Evolutionary conservation across 345 rosid species (phyloP).

Genomic region (Lepidium sativum): DNA sequence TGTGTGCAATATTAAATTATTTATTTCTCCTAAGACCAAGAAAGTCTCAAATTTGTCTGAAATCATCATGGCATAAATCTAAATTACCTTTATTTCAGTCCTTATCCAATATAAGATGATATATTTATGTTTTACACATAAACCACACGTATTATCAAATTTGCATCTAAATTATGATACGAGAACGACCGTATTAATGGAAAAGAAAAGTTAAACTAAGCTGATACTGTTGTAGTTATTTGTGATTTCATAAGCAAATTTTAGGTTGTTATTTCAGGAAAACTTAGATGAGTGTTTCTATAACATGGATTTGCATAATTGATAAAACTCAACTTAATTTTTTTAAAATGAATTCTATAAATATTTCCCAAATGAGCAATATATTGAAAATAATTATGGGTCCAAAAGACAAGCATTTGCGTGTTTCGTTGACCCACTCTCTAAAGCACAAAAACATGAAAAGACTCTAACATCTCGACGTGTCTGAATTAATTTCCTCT

Average conservation of each 20-base stretch:
- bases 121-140: background rate
- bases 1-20: background rate
- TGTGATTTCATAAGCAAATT: background rate
- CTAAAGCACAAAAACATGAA: slow-evolving; percentile 7
- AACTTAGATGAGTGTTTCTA: background rate
- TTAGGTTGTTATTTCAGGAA: background rate
- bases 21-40: background rate
- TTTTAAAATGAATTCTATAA: too few relatives aligned
- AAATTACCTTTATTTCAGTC: background rate
- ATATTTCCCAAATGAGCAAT: too few relatives aligned
- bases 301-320: background rate
- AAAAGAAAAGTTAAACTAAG: background rate
- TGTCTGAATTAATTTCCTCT: background rate
- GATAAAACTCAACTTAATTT: too few relatives aligned
- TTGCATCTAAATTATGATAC: background rate
- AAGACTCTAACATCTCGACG: slow-evolving; percentile 10
- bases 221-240: background rate
- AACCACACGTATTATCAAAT: background rate
- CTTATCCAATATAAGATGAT: too few relatives aligned
- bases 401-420: slow-evolving; percentile 12
- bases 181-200: background rate
- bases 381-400: background rate
- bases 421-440: slow-evolving; percentile 19
- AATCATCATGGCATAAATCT: background rate
- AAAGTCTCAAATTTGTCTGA: background rate